Evolutionary conservation across 2,329 filamentous ascomycete genomes (phyloP).

Genomic region (Xylaria sp.): DNA sequence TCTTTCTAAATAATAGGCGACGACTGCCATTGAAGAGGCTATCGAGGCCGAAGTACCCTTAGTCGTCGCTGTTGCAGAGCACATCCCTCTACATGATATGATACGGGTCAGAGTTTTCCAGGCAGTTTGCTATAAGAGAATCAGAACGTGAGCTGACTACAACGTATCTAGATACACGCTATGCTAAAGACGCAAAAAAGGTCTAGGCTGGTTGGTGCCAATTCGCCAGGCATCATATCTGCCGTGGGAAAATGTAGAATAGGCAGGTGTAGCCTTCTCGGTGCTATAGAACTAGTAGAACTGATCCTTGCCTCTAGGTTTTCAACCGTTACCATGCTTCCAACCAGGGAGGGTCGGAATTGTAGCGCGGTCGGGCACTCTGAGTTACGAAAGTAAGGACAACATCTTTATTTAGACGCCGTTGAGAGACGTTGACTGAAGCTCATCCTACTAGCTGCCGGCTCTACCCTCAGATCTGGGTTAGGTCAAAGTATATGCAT

Average conservation of each 20-base stretch:
- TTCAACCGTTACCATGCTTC: slow-evolving; percentile 80
- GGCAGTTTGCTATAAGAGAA: neutral
- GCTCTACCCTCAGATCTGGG: slow-evolving; percentile 74
- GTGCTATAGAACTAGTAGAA: neutral
- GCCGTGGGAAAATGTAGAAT: slow-evolving; percentile 69
- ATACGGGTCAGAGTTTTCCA: slow-evolving; percentile 63
- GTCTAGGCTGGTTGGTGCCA: slow-evolving; percentile 76
- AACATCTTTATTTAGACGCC: neutral
- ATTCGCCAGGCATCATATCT: slow-evolving; percentile 79
- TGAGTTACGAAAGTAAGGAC: slow-evolving; percentile 71
- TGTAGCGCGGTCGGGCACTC: slow-evolving; percentile 77
- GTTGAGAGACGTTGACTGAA: slow-evolving; percentile 18
- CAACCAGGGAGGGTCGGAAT: slow-evolving; percentile 74
- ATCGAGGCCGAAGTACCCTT: slow-evolving; percentile 80
- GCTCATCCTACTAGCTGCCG: slow-evolving; percentile 62
- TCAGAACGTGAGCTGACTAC: slow-evolving; percentile 30
- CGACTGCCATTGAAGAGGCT: slow-evolving; percentile 79
- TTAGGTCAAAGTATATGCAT: slow-evolving; percentile 78
- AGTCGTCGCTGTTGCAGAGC: slow-evolving; percentile 80
- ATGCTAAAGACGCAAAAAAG: slow-evolving; percentile 76
- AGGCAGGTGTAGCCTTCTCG: slow-evolving; percentile 34
- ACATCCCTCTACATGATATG: slow-evolving; percentile 78
- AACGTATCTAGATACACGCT: slow-evolving; percentile 66
- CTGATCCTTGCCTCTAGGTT: slow-evolving; percentile 58
- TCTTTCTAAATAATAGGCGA: too few species aligned